These are phyloP conservation scores for Neocucurbitaria cava DNA, from an alignment of 2,329 filamentous ascomycete genomes.

Conservation along the genomic window DNA sequence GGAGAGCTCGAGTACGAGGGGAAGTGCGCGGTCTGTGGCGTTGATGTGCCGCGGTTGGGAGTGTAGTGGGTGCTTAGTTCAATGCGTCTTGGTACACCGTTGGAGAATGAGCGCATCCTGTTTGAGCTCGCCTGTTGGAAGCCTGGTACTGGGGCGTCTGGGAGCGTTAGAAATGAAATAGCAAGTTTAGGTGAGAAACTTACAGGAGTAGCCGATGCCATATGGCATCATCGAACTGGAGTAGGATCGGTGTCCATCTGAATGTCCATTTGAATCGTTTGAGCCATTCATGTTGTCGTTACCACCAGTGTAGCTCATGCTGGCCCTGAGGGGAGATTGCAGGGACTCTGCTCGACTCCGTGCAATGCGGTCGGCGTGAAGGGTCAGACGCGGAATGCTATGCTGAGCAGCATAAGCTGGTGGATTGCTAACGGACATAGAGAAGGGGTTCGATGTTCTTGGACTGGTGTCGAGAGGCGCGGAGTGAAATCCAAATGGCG, in stretches of 20 bases:
- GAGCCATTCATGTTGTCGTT: slow-evolving; percentile 36
- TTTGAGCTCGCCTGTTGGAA: slow-evolving; percentile 48
- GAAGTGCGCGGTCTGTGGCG: slow-evolving; percentile 50
- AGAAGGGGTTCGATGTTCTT: slow-evolving; percentile 50
- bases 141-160: slow-evolving; percentile 49
- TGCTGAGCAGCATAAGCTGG: slow-evolving; percentile 48
- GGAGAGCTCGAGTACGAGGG: slow-evolving; percentile 50
- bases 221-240: slow-evolving; percentile 48
- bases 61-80: slow-evolving; percentile 51
- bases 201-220: slow-evolving; percentile 49
- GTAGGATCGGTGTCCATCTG: slow-evolving; percentile 35
- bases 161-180: slow-evolving; percentile 17
- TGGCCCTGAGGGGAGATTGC: slow-evolving; percentile 54
- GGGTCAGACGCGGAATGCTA: slow-evolving; percentile 51
- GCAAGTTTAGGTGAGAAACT: slow-evolving; percentile 6
- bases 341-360: slow-evolving; percentile 52
- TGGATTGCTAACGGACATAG: slow-evolving; percentile 41
- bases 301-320: slow-evolving; percentile 53
- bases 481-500: slow-evolving; percentile 50
- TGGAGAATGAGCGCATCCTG: slow-evolving; percentile 51
- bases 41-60: slow-evolving; percentile 41
- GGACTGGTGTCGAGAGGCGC: slow-evolving; percentile 45
- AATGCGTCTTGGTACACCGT: slow-evolving; percentile 48
- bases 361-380: slow-evolving; percentile 52
- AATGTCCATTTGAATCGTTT: slow-evolving; percentile 30